Evolutionary conservation across 176 grass and related monocot species (phyloP).

Genomic region (Ensete glaucum): DNA sequence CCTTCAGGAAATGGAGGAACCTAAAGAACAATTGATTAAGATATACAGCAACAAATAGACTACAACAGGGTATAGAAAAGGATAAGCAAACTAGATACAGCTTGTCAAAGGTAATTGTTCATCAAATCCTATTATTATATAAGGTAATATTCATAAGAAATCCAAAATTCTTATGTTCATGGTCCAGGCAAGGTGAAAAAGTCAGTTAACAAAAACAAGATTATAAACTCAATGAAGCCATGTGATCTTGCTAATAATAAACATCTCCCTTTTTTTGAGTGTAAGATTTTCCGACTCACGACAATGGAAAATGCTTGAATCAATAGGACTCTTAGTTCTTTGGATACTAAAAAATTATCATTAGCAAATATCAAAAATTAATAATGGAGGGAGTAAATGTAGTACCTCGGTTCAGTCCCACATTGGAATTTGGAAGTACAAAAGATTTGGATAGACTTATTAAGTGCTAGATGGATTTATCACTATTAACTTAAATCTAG

Average conservation of each 20-base stretch:
- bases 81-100: not conserved
- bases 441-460: no score
- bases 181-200: not conserved
- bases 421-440: no score
- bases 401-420: no score
- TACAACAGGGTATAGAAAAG: not conserved
- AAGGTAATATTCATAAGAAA: not conserved
- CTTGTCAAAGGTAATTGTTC: not conserved
- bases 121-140: not conserved
- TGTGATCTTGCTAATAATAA: no score
- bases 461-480: no score
- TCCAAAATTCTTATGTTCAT: not conserved
- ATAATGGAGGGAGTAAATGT: no score
- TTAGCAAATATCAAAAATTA: no score
- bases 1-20: conserved; percentile 31
- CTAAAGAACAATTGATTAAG: conserved; percentile 22
- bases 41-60: not conserved
- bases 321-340: no score
- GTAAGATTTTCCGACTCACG: not conserved
- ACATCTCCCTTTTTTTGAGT: not conserved
- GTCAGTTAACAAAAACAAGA: no score
- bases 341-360: no score
- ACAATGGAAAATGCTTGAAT: not conserved
- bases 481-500: no score
- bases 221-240: no score